Base-by-base conservation (phyloP, 163 green algal genomes). In the Chlorella variabilis region DNA sequence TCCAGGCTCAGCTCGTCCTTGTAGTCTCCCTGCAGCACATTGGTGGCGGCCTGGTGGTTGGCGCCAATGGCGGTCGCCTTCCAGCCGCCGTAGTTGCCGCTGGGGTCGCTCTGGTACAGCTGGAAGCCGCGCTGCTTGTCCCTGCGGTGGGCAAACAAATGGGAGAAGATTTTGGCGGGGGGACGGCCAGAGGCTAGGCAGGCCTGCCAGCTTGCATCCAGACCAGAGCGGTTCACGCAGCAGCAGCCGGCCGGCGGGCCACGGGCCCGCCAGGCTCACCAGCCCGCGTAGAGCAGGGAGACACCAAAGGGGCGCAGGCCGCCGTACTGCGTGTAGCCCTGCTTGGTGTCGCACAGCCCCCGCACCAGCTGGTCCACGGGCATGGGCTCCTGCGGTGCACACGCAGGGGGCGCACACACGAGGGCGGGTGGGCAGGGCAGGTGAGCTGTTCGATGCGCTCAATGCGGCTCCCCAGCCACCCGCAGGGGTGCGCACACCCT, bases 281-380 rank as follows among this genome's bases (percentile, higher is more conserved):
- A 98, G 73, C 96, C 96, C 27, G 93, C 96, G 74, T 98, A 99
- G 39, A 99, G 88, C 54, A 99, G 90, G 4, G 97, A 99, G 17
- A 99, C 97, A 42, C 97, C 97, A 90, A 98, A 99, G 1, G 97
- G 97, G 18, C 97, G 88, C 76, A 99, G 93, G 21, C 97, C 97
- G 45, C 97, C 97, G 87, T 96, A 99, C 86, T 99, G 96, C 48
- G 96, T 99, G 91, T 98, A 99, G 2, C 93, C 95, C 91, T 99
- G 97, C 91, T 99, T 99, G 42, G 93, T 95, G 88, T 99, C 97
- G 81, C 97, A 99, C 3, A 99, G 76, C 39, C 83, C 81, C 13
- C 95, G 90, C 51, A 99, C 97, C 3, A 99, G 93, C 87, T 99
- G 96, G 89, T 99, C 97, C 51, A 99, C 94, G 9, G 97, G 97